Conservation (phyloP, 1,139 yeast genomes). For the Pichia sp. region DNA sequence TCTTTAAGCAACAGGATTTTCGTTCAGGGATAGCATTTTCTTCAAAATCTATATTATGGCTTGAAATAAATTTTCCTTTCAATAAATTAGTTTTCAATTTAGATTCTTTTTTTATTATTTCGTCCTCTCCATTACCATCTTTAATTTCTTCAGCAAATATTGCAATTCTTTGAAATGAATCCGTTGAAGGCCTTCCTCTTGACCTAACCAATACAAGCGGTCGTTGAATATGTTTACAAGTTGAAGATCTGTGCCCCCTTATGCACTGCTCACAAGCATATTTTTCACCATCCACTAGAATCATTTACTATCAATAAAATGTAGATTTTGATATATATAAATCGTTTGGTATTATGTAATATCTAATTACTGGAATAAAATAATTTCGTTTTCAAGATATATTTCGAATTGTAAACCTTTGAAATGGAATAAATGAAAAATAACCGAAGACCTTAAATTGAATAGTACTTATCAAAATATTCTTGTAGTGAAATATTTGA, state of each 20-base stretch:
- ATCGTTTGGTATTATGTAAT: not conserved
- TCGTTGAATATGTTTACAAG: constrained; percentile 74
- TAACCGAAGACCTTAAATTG: too few relatives aligned
- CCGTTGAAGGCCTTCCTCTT: constrained; percentile 71
- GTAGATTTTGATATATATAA: too few relatives aligned
- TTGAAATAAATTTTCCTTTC: constrained; percentile 4
- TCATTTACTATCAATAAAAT: constrained; percentile 42
- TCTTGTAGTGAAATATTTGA: too few relatives aligned
- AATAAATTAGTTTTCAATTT: constrained; percentile 3
- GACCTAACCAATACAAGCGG: constrained; percentile 82
- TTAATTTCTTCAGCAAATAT: constrained; percentile 45
- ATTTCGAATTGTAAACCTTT: too few relatives aligned
- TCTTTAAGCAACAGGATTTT: not conserved
- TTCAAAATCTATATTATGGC: too few relatives aligned
- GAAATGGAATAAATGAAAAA: too few relatives aligned
- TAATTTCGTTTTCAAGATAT: too few relatives aligned
- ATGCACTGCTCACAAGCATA: constrained; percentile 90
- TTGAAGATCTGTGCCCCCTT: constrained; percentile 85
- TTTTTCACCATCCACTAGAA: constrained; percentile 74
- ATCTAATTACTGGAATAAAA: too few relatives aligned
- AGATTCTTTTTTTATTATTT: constrained; percentile 6
- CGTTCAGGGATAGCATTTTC: not conserved
- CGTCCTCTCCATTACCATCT: constrained; percentile 7
- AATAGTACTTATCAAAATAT: too few relatives aligned
- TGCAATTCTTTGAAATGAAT: constrained; percentile 48